Evolutionary conservation across 345 rosid genomes (phyloP).

Genomic region (Syzygium oleosum): DNA sequence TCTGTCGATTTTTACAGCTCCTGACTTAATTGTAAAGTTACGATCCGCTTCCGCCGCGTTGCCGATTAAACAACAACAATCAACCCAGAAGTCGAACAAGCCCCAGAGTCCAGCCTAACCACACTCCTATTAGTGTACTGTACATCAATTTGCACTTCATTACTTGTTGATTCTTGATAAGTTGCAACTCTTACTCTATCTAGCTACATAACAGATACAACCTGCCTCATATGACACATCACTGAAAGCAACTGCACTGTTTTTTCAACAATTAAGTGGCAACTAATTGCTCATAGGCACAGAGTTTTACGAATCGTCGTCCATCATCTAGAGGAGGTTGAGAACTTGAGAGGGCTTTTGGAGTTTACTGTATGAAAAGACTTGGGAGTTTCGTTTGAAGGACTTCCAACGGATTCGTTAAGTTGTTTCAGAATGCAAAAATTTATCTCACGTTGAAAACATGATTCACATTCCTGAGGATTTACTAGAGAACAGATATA

Average conservation of each 20-base stretch:
- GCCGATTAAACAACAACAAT: background rate
- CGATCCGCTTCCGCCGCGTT: too few species aligned
- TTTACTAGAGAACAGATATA: background rate
- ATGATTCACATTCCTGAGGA: background rate
- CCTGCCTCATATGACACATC: background rate
- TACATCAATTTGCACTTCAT: background rate
- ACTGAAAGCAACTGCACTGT: background rate
- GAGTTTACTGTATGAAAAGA: background rate
- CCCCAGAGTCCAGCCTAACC: slow-evolving; percentile 5
- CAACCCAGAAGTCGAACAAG: slow-evolving; percentile 10
- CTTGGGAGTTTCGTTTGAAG: background rate
- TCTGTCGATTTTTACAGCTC: too few species aligned
- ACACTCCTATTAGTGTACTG: background rate
- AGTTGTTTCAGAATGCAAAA: background rate
- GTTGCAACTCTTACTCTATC: background rate
- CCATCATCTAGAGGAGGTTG: background rate
- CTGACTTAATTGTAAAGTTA: too few species aligned
- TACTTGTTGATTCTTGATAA: background rate
- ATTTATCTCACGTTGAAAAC: background rate
- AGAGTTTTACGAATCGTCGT: background rate
- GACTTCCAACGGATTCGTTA: background rate
- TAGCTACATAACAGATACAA: too few species aligned
- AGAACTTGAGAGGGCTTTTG: background rate
- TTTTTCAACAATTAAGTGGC: background rate
- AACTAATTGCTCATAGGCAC: background rate